Conservation (phyloP, 2,329 filamentous ascomycete species). For the Paraphoma sp. region DNA sequence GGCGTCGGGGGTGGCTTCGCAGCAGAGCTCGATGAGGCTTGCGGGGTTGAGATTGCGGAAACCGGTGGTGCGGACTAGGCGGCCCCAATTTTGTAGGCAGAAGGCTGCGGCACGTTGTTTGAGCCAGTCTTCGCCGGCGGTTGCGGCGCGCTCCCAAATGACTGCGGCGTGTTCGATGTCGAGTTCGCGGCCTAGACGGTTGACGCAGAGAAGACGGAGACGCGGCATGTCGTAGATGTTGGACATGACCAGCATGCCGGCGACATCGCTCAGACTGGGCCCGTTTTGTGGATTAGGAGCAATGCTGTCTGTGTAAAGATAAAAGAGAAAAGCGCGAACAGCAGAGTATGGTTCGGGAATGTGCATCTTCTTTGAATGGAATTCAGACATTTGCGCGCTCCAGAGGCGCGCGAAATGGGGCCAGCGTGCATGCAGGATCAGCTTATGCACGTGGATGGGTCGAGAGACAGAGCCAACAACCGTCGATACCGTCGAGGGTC, state of each 20-base stretch:
- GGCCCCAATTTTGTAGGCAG: conserved; percentile 93
- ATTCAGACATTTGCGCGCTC: conserved; percentile 94
- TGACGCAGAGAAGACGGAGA: conserved; percentile 87
- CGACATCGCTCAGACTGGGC: conserved; percentile 78
- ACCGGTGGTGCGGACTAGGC: conserved; percentile 86
- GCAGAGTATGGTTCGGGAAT: conserved; percentile 95
- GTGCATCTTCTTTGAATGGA: conserved; percentile 96
- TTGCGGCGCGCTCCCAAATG: conserved; percentile 92
- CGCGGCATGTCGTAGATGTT: conserved; percentile 98
- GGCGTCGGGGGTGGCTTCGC: conserved; percentile 93
- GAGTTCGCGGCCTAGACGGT: conserved; percentile 86
- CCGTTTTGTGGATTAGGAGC: conserved; percentile 53
- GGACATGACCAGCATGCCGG: conserved; percentile 93
- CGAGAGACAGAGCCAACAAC: conserved; percentile 61
- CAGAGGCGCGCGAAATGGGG: conserved; percentile 94
- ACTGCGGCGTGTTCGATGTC: conserved; percentile 94
- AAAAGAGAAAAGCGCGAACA: conserved; percentile 93
- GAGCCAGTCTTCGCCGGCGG: conserved; percentile 92
- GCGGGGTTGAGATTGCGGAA: conserved; percentile 81
- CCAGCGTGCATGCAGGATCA: conserved; percentile 95
- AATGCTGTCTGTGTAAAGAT: conserved; percentile 96
- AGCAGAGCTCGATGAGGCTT: conserved; percentile 87
- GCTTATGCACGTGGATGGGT: conserved; percentile 92
- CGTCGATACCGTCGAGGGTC: conserved; percentile 46
- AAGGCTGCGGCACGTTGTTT: conserved; percentile 86